Evolutionary conservation across 805 yeast species (phyloP), one percentile per base, ranked within the genome.

Genomic region (Saccharomyces jurei): DNA sequence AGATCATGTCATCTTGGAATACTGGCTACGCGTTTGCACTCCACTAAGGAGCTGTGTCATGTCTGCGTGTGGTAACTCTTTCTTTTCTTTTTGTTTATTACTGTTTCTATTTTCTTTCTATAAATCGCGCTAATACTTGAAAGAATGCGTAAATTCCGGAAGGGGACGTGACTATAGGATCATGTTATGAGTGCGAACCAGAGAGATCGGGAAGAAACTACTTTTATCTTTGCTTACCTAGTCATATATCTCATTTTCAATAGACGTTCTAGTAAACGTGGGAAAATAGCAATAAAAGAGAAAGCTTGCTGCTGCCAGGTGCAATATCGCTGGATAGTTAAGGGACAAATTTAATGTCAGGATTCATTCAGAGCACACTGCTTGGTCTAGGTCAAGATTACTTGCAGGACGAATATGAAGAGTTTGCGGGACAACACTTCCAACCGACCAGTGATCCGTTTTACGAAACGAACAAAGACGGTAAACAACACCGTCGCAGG

Each of bases 401-500:
- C 49, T 44, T 62, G 22, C 50, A 58, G 49, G 67, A 62, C 21
- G 55, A 60, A 32, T 65, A 64, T 28, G 54, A 57, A 27, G 68
- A 58, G 2, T 60, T 49, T 51, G 69, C 69, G 10, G 71, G 57
- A 11, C 62, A 54, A 41, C 63, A 66, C 53, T 66, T 68, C 47
- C 72, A 68, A 53, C 70, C 71, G 2, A 63, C 66, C 8, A 65
- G 57, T 54, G 83, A 88, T 60, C 96, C 96, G 4, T 88, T 67
- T 60, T 77, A 79, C 56, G 82, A 83, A 49, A 72, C 70, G 31
- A 26, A 46, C 6, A 49, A 46, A 11, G 74, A 78, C 63, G 81
- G 96, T 4, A 74, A 76, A 54, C 67, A 82, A 11, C 77, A 77
- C 50, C 77, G 82, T 56, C 75, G 89, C 32, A 78, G 78, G 57